Percentiles rank a stretch among this genome's conserved stretches.
phyloP scores from a whole-genome alignment of 345 rosid species.

The Reutealis trisperma region DNA sequence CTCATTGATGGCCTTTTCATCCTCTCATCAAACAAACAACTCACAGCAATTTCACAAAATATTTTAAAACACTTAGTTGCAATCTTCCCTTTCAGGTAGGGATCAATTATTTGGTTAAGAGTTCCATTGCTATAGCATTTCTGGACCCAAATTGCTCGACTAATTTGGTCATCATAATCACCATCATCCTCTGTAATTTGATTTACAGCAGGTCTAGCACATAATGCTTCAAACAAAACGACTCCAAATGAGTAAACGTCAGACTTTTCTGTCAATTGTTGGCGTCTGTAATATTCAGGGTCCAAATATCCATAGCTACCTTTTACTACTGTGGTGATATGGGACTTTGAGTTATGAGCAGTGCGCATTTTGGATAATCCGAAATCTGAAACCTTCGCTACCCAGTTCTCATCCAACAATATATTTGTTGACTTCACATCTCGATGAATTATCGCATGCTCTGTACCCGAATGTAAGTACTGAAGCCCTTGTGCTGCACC shows the following conservation, averaged over 20 bases:
- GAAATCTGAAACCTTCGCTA: constrained; percentile 37
- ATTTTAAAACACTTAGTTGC: neutral
- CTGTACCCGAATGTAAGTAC: too few relatives aligned
- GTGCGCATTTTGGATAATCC: constrained; percentile 36
- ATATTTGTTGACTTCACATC: constrained; percentile 44
- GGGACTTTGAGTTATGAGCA: constrained; percentile 21
- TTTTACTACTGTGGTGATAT: constrained; percentile 41
- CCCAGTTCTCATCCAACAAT: constrained; percentile 20
- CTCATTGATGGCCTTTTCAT: neutral
- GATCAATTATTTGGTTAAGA: constrained; percentile 2
- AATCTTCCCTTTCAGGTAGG: constrained; percentile 1
- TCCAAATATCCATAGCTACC: constrained; percentile 45
- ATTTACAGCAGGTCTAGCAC: too few relatives aligned
- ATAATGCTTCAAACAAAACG: constrained; percentile 5
- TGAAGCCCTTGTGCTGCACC: constrained; percentile 40
- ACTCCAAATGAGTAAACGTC: constrained; percentile 27
- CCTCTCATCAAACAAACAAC: constrained; percentile 7
- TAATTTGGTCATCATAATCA: too few relatives aligned
- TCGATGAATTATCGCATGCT: constrained; percentile 34
- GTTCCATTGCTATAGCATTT: constrained; percentile 5
- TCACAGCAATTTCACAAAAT: constrained; percentile 5
- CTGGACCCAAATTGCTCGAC: neutral
- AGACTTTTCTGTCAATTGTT: constrained; percentile 36
- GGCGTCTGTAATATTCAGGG: constrained; percentile 37
- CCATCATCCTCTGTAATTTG: too few relatives aligned